Evolutionary conservation across 78 protist species (phyloP).

Genomic region (Tieghemostelium lacteum): DNA sequence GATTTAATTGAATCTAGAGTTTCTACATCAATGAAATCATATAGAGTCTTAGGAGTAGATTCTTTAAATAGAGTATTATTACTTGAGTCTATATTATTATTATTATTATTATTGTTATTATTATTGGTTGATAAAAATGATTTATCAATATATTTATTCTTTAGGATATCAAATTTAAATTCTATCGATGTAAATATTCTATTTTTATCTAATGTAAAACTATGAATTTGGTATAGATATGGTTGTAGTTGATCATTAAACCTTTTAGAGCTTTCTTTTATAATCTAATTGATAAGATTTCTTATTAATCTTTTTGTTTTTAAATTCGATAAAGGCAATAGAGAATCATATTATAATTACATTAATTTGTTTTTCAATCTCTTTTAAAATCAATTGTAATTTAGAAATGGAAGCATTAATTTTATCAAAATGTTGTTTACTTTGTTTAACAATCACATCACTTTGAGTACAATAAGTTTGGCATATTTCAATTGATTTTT

Average conservation of each 20-base stretch:
- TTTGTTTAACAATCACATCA: not conserved
- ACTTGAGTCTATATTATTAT: not conserved
- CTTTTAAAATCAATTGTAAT: not conserved
- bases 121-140: no score
- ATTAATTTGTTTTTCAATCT: constrained; percentile 1
- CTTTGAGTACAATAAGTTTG: not conserved
- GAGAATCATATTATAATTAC: not conserved
- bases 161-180: not conserved
- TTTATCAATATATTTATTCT: constrained; percentile 2
- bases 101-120: constrained; percentile 1
- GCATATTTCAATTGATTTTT: not conserved
- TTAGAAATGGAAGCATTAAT: not conserved
- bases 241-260: constrained; percentile 6
- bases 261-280: constrained; percentile 1
- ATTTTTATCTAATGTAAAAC: not conserved
- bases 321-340: not conserved
- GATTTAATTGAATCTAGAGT: constrained; percentile 2
- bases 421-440: constrained; percentile 4
- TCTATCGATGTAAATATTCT: not conserved
- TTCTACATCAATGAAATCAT: constrained; percentile 16
- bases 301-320: not conserved
- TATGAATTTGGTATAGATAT: not conserved
- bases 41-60: not conserved
- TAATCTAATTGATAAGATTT: not conserved
- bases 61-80: not conserved